phyloP scores from a whole-genome alignment of 106 monocot species.

The Dendrobium chrysotoxum region DNA sequence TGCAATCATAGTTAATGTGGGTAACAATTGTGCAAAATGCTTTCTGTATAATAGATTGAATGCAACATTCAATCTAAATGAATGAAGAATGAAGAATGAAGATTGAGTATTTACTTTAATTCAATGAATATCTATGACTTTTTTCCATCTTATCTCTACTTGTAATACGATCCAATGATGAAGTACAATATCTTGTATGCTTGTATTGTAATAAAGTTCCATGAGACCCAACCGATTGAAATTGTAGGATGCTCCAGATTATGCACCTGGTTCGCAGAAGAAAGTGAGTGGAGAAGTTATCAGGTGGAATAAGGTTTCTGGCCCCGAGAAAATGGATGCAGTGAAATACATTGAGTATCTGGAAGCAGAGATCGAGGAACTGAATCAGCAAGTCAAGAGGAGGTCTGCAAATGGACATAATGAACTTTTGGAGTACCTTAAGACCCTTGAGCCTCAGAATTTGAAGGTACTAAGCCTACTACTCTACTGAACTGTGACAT shows the following conservation, averaged over 20 bases:
- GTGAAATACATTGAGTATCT: constrained; percentile 90
- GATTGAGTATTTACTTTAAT: neutral
- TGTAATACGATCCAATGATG: neutral
- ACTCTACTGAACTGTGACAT: neutral
- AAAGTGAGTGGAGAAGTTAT: constrained; percentile 94
- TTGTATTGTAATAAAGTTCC: neutral
- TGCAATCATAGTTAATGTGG: too few species aligned
- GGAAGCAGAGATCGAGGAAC: constrained; percentile 88
- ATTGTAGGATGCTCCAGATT: constrained; percentile 66
- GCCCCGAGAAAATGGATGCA: constrained; percentile 89
- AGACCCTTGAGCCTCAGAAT: constrained; percentile 93
- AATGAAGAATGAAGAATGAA: neutral
- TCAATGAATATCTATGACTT: neutral
- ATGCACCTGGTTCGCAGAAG: constrained; percentile 93
- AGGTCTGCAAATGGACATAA: constrained; percentile 65
- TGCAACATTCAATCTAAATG: neutral
- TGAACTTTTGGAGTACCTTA: constrained; percentile 90
- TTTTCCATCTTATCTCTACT: neutral
- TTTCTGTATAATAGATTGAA: too few species aligned
- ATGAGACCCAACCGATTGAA: neutral
- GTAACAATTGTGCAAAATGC: too few species aligned
- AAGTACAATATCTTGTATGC: neutral
- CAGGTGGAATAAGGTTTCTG: constrained; percentile 87
- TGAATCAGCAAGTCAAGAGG: constrained; percentile 65
- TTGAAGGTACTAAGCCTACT: constrained; percentile 49